phyloP scores from a whole-genome alignment of 768 basidiomycete species.

The Serendipita vermifera region DNA sequence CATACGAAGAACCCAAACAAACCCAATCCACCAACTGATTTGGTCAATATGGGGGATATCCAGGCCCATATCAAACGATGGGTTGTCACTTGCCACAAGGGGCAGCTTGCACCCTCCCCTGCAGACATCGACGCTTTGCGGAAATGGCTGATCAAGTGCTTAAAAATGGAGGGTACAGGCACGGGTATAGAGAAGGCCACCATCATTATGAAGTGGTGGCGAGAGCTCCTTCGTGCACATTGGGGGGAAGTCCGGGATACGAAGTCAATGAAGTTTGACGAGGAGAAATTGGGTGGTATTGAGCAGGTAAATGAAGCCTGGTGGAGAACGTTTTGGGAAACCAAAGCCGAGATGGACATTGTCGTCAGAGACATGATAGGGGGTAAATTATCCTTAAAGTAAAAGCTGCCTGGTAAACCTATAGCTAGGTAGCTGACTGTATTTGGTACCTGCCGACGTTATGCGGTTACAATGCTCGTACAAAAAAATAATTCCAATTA shows the following conservation, averaged over 20 bases:
- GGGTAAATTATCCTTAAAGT: constrained; percentile 50
- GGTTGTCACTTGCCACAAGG: constrained; percentile 50
- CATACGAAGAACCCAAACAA: constrained; percentile 10
- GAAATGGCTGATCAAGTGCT: constrained; percentile 55
- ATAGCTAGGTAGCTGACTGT: no score
- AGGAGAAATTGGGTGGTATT: neutral
- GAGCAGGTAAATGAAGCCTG: constrained; percentile 42
- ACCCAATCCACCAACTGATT: constrained; percentile 18
- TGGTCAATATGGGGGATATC: constrained; percentile 58
- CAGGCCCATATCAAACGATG: constrained; percentile 59
- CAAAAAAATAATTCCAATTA: no score
- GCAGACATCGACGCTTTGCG: constrained; percentile 66
- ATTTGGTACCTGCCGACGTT: no score
- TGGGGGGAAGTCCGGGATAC: neutral
- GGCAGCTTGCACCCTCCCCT: constrained; percentile 42
- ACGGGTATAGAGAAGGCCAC: constrained; percentile 57
- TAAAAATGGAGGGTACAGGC: constrained; percentile 45
- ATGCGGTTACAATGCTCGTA: no score
- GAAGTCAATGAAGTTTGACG: neutral
- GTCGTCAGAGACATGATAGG: constrained; percentile 58
- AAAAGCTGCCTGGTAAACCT: constrained; percentile 17
- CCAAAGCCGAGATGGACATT: constrained; percentile 55
- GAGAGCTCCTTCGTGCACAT: constrained; percentile 35
- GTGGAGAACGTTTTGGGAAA: constrained; percentile 68
- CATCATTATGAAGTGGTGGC: constrained; percentile 72